Evolutionary conservation across 768 basidiomycete genomes (phyloP).

Genomic region (Pulveroboletus sp.): DNA sequence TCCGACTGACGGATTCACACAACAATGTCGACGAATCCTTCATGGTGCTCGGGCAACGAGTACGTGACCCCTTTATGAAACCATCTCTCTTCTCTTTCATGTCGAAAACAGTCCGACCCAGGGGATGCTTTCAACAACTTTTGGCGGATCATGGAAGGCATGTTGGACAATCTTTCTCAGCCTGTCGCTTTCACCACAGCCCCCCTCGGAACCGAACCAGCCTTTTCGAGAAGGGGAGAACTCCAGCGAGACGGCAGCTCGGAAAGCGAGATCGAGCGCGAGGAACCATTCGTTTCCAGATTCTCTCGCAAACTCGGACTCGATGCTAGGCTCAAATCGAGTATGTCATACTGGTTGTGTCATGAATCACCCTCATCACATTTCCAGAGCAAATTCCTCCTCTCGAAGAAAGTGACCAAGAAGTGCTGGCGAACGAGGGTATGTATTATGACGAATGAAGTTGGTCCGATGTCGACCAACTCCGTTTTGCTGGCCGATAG

Average conservation of each 20-base stretch:
- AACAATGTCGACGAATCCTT: slow-evolving; percentile 82
- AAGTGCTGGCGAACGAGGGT: slow-evolving; percentile 64
- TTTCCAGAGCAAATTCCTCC: slow-evolving; percentile 17
- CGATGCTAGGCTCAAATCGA: slow-evolving; percentile 17
- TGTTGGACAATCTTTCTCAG: slow-evolving; percentile 82
- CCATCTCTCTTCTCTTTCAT: not conserved
- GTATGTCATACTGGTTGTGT: slow-evolving; percentile 10
- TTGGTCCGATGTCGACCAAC: slow-evolving; percentile 1
- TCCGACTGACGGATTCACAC: slow-evolving; percentile 45
- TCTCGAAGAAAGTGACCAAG: slow-evolving; percentile 54
- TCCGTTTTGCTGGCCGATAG: slow-evolving; percentile 28
- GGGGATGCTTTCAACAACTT: slow-evolving; percentile 87
- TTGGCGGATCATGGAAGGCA: slow-evolving; percentile 84
- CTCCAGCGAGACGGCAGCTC: slow-evolving; percentile 47
- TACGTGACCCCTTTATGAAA: slow-evolving; percentile 28
- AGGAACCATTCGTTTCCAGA: slow-evolving; percentile 58
- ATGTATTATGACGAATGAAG: slow-evolving; percentile 7
- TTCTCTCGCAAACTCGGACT: slow-evolving; percentile 44
- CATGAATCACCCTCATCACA: slow-evolving; percentile 6
- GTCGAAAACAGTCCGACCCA: slow-evolving; percentile 58
- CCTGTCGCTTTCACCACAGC: slow-evolving; percentile 76
- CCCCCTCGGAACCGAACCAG: slow-evolving; percentile 51
- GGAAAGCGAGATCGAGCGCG: slow-evolving; percentile 65
- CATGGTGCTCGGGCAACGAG: slow-evolving; percentile 80
- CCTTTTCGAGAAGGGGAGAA: slow-evolving; percentile 20